Evolutionary conservation across 495 filamentous ascomycete genomes (phyloP), one percentile per base, ranked within the genome.

Genomic region (Penicillium cosmopolitanum): DNA sequence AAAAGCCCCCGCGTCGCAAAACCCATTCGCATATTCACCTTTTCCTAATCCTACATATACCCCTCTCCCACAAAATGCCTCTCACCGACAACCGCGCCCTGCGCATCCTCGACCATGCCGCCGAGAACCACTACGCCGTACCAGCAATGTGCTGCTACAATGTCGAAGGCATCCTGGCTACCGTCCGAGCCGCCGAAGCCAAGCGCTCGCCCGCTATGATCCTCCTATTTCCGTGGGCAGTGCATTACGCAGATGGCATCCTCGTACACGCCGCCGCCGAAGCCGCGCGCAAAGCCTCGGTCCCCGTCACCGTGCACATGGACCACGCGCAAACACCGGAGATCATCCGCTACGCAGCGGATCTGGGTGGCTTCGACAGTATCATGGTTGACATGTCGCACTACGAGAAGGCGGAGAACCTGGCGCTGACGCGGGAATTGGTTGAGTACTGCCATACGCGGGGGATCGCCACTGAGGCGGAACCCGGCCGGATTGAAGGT

Each of bases 351-450:
- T 76, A 75, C 13, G 88, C 87, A 1, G 88, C 87, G 3, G 85
- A 89, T 60, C 80, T 80, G 55, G 84, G 81, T 40, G 85, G 79
- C 36, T 93, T 91, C 67, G 89, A 93, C 73, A 86, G 84, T 70
- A 92, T 93, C 79, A 92, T 91, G 87, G 85, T 90, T 50, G 89
- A 92, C 73, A 91, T 90, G 87, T 87, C 80, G 65, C 87, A 94
- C 71, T 89, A 92, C 71, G 89, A 91, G 71, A 91, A 91, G 67
- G 89, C 84, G 40, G 89, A 92, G 77, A 94, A 96, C 61, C 77
- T 96, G 38, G 70, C 80, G 3, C 70, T 87, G 67, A 96, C 90
- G 38, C 77, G 80, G 35, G 90, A 93, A 64, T 77, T 94, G 57
- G 84, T 85, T 8, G 65, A 66, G 23, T 91, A 91, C 66, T 93